Percentiles rank a stretch among this genome's conserved stretches.
phyloP scores from a whole-genome alignment of 306 rosid species.

The Pachyrhizus erosus region DNA sequence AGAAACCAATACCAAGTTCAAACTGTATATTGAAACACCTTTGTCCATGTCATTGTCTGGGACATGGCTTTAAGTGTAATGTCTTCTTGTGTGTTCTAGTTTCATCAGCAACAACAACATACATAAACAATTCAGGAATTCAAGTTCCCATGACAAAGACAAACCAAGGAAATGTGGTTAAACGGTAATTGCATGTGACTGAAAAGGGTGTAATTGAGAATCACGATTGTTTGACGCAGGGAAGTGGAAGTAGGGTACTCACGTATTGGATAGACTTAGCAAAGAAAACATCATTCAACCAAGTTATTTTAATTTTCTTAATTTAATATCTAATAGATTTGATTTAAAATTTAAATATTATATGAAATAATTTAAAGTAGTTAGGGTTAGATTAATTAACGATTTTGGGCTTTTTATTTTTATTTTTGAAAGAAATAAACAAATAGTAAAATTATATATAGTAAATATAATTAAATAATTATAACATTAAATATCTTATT shows the following conservation, averaged over 20 bases:
- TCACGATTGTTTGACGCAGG: background rate
- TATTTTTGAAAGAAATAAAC: no score
- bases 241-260: background rate
- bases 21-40: conserved; percentile 1
- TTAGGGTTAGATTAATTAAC: no score
- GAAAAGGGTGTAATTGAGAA: conserved; percentile 23
- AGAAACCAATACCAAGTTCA: background rate
- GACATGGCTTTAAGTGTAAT: background rate
- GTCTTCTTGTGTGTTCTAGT: background rate
- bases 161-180: background rate
- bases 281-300: background rate
- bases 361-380: no score
- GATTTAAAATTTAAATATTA: no score
- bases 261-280: background rate
- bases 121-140: conserved; percentile 27
- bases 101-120: background rate
- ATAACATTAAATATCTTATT: no score
- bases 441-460: no score
- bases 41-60: background rate
- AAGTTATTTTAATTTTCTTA: no score
- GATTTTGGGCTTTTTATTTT: no score
- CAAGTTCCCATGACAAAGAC: conserved; percentile 2
- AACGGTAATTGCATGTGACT: conserved; percentile 2
- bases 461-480: no score
- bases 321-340: no score